A percentile compares a stretch with the other conserved stretches of the same genome.
Evolutionary conservation across 371 early-diverging fungal species (phyloP).

Genomic region (Lichtheimia ramosa): DNA sequence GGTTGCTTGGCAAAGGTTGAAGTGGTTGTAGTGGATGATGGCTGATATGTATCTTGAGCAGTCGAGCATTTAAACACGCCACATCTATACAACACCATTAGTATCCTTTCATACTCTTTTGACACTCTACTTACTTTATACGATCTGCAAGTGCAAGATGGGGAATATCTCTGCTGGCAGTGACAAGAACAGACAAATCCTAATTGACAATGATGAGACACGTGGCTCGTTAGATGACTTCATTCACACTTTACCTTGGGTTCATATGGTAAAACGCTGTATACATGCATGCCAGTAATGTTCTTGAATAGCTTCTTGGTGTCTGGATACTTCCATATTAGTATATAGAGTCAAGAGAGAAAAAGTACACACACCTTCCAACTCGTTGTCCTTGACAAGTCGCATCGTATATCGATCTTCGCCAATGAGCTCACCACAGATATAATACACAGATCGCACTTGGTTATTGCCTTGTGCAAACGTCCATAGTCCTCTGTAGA

Average conservation of each 20-base stretch:
- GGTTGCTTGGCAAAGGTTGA: background rate
- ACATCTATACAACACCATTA: background rate
- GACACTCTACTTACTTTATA: constrained; percentile 6
- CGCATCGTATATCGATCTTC: constrained; percentile 2
- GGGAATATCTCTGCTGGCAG: constrained; percentile 11
- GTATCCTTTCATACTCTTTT: background rate
- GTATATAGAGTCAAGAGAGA: too few relatives aligned
- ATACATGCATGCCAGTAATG: constrained; percentile 18
- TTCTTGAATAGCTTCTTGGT: constrained; percentile 8
- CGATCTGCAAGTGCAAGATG: constrained; percentile 36
- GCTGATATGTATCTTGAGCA: background rate
- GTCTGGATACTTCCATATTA: background rate
- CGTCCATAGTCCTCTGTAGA: constrained; percentile 10
- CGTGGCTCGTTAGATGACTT: background rate
- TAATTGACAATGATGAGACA: constrained; percentile 1
- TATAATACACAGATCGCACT: constrained; percentile 10
- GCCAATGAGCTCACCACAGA: constrained; percentile 3
- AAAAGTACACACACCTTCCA: constrained; percentile 8
- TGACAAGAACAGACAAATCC: constrained; percentile 11
- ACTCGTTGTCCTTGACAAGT: constrained; percentile 9
- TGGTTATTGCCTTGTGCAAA: constrained; percentile 1
- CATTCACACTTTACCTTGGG: constrained; percentile 8
- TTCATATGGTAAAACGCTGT: constrained; percentile 11
- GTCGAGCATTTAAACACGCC: background rate
- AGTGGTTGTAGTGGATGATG: background rate